Base-by-base conservation (phyloP, 2,329 filamentous ascomycete genomes). In the Talaromyces amestolkiae region DNA sequence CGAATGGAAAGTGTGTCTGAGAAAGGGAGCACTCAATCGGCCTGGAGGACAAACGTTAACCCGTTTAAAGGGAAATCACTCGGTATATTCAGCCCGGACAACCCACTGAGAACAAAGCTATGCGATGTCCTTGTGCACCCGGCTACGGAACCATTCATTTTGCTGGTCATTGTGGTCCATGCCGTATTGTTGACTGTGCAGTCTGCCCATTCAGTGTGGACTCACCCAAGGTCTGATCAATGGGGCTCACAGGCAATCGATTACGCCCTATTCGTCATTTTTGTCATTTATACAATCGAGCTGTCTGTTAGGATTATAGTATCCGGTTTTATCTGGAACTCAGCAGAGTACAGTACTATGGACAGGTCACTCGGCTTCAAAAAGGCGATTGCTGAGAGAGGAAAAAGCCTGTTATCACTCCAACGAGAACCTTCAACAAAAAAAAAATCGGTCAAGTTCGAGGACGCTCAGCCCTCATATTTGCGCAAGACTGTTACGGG, bases 261-360 rank as follows among this genome's bases (percentile, higher is more conserved):
- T 76, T 96, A 89, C 83, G 88, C 89, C 27, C 86, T 98, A 65
- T 83, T 98, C 53, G 87, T 78, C 1, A 86, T 99, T 6, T 99
- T 99, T 76, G 82, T 90, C 65, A 86, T 99, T 59, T 99, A 98
- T 75, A 97, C 93, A 0, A 73, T 96, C 24, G 96, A 99, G 77
- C 85, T 96, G 41, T 81, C 90, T 64, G 88, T 91, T 67, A 90
- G 93, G 64, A 89, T 93, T 49, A 89, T 99, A 67, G 96, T 99
- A 0, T 99, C 95, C 0, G 96, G 95, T 0, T 91, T 99, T 71
- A 84, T 99, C 37, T 82, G 96, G 69, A 99, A 99, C 74, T 91
- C 95, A 1, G 82, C 87, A 9, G 93, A 97, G 74, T 97, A 97
- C 77, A 97, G 92, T 77, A 96, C 93, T 5, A 91, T 96, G 68